A percentile compares a stretch with the other conserved stretches of the same genome.
These are phyloP conservation scores for Aureobasidium sp. DNA, from an alignment of 2,329 filamentous ascomycete species.

Conservation along the genomic window DNA sequence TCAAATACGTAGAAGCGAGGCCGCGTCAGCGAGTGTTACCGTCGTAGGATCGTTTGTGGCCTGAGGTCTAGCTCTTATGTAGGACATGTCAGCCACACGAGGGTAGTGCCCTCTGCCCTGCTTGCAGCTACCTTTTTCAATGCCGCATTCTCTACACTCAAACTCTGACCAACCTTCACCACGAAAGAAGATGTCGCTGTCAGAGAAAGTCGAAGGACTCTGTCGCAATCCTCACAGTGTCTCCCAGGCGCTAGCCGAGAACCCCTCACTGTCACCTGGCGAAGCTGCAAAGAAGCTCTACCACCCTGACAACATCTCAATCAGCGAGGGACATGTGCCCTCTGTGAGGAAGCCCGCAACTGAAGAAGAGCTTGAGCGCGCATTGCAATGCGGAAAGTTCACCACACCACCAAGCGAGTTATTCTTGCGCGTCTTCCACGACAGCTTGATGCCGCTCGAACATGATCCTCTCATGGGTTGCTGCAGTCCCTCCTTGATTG, in stretches of 20 bases:
- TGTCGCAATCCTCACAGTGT: slow-evolving; percentile 51
- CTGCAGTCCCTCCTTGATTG: slow-evolving; percentile 54
- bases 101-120: neutral
- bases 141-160: neutral
- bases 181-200: slow-evolving; percentile 16
- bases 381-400: slow-evolving; percentile 60
- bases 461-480: slow-evolving; percentile 46
- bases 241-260: slow-evolving; percentile 49
- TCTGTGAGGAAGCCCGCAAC: slow-evolving; percentile 18
- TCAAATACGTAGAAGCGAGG: neutral
- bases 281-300: slow-evolving; percentile 54
- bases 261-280: slow-evolving; percentile 47
- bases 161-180: neutral
- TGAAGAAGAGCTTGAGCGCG: slow-evolving; percentile 46
- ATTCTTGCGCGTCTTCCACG: slow-evolving; percentile 62
- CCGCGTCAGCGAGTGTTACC: slow-evolving; percentile 1
- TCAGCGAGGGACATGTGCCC: slow-evolving; percentile 24
- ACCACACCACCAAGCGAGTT: slow-evolving; percentile 58
- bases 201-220: slow-evolving; percentile 44
- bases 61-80: neutral
- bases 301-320: slow-evolving; percentile 28
- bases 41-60: neutral
- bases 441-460: slow-evolving; percentile 53
- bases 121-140: neutral
- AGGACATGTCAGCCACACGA: slow-evolving; percentile 4